Conservation (phyloP, 1,284 basidiomycete genomes). For the Sporisorium iseilematis-ciliati region DNA sequence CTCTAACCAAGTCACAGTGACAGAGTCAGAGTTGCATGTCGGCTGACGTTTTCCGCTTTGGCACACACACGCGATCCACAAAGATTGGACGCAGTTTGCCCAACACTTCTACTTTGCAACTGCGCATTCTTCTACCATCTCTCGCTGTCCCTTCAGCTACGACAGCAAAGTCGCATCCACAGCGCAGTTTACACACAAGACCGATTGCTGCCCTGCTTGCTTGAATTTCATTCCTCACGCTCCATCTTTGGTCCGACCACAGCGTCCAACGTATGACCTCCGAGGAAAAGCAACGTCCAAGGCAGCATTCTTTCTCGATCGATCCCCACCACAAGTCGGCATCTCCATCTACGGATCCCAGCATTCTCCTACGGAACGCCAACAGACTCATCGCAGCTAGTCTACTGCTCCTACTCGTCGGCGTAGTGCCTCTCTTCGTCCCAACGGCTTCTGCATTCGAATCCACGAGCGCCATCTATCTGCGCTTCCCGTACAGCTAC, state of each 20-base stretch:
- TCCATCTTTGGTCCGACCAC: neutral
- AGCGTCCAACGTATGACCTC: slow-evolving; percentile 17
- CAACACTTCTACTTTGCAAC: neutral
- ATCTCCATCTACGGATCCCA: slow-evolving; percentile 2
- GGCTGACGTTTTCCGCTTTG: too few relatives aligned
- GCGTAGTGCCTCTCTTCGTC: slow-evolving; percentile 15
- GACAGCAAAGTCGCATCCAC: neutral
- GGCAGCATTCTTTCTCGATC: slow-evolving; percentile 34
- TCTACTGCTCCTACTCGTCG: slow-evolving; percentile 30
- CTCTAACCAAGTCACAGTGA: neutral
- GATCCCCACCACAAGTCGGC: neutral
- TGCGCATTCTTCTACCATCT: slow-evolving; percentile 2
- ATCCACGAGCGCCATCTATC: slow-evolving; percentile 13
- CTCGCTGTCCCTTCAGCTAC: neutral
- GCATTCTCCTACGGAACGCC: slow-evolving; percentile 8
- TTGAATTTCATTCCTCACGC: neutral
- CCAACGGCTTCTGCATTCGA: neutral
- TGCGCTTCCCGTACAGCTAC: slow-evolving; percentile 51
- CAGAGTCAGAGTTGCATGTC: neutral
- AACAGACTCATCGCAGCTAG: slow-evolving; percentile 28
- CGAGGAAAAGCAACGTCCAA: slow-evolving; percentile 18
- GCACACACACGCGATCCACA: neutral
- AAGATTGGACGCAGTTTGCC: slow-evolving; percentile 3
- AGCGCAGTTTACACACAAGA: neutral
- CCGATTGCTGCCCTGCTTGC: neutral